A percentile compares a stretch with the other conserved stretches of the same genome.
Conservation (phyloP, 345 rosid species). For the Eucalyptus camaldulensis region DNA sequence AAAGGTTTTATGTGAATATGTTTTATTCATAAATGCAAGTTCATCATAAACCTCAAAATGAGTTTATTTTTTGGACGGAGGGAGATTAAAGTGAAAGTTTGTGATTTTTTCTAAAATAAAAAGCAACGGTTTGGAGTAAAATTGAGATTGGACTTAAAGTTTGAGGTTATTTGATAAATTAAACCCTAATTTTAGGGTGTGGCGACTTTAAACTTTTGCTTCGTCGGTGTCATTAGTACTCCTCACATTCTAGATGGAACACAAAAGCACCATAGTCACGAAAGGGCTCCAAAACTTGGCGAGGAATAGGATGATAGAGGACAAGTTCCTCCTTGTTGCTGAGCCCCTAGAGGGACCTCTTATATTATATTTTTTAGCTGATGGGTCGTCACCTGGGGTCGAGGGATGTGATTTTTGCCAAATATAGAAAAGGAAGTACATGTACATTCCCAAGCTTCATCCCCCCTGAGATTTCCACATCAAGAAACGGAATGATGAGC, state of each 20-base stretch:
- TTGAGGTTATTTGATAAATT: too few species aligned
- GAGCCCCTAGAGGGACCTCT: not conserved
- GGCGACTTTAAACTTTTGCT: not conserved
- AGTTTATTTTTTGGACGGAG: not conserved
- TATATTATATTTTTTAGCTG: not conserved
- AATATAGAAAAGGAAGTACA: not conserved
- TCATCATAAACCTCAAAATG: not conserved
- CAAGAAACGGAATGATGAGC: not conserved
- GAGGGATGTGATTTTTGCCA: not conserved
- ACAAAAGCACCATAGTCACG: not conserved
- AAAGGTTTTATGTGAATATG: not conserved
- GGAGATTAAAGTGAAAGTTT: not conserved
- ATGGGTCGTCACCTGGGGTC: not conserved
- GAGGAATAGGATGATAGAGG: not conserved
- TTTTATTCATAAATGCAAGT: not conserved
- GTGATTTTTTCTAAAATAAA: too few species aligned
- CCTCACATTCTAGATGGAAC: not conserved
- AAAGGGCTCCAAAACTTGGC: not conserved
- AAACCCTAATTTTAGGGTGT: too few species aligned
- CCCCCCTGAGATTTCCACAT: not conserved
- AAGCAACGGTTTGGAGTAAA: not conserved
- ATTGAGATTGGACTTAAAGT: not conserved
- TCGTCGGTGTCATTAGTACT: not conserved
- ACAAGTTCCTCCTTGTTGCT: not conserved
- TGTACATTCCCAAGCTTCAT: not conserved